phyloP scores from a whole-genome alignment of 1,139 yeast species.

The Wickerhamiella pararugosa region DNA sequence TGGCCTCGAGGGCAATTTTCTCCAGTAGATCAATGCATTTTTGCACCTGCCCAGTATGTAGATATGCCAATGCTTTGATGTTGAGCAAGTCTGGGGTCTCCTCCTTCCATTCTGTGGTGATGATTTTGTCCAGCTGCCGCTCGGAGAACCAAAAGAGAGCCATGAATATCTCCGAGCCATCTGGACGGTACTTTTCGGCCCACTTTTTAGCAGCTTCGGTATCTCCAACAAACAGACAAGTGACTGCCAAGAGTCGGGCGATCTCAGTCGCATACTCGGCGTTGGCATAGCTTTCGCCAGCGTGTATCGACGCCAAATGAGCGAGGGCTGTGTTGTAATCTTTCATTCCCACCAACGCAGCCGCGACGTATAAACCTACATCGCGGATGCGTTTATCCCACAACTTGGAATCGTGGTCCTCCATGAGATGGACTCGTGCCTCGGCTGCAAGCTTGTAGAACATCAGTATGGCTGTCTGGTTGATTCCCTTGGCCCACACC shows the following conservation, averaged over 20 bases:
- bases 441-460: constrained; percentile 14
- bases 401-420: constrained; percentile 4
- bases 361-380: constrained; percentile 22
- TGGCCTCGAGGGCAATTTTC: constrained; percentile 1
- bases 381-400: constrained; percentile 21
- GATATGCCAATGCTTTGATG: constrained; percentile 7
- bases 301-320: constrained; percentile 18
- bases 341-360: constrained; percentile 22
- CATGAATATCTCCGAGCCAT: background rate
- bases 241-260: constrained; percentile 6
- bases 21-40: constrained; percentile 9
- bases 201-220: constrained; percentile 13
- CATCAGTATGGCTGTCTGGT: constrained; percentile 14
- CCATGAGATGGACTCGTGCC: constrained; percentile 9
- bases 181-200: constrained; percentile 4
- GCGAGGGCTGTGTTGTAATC: constrained; percentile 23
- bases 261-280: constrained; percentile 5
- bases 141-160: constrained; percentile 12
- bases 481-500: constrained; percentile 15
- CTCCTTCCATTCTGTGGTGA: background rate
- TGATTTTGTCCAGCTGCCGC: constrained; percentile 1
- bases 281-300: constrained; percentile 6
- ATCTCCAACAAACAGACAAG: constrained; percentile 13
- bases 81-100: background rate
- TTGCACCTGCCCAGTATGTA: constrained; percentile 10